Conservation (phyloP, 148 eudicot species). For the Vaccinium corymbosum region DNA sequence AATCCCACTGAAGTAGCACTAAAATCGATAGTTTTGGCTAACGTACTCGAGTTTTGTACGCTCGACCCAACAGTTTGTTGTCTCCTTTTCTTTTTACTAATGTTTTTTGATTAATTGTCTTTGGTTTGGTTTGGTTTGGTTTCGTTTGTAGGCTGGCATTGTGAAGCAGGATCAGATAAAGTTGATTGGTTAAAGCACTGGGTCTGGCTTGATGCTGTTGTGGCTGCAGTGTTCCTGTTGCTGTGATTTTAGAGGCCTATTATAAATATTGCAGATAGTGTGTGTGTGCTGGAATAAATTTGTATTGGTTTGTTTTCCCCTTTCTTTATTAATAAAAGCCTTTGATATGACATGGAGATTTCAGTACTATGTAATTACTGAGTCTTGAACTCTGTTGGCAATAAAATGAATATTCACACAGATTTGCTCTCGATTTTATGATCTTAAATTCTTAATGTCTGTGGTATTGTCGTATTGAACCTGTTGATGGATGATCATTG, state of each 20-base stretch:
- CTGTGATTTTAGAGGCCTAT: too few species aligned
- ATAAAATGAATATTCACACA: background rate
- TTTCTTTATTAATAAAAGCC: background rate
- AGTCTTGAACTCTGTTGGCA: background rate
- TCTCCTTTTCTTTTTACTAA: background rate
- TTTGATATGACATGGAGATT: slow-evolving; percentile 5
- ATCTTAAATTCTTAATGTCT: too few species aligned
- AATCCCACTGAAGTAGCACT: too few species aligned
- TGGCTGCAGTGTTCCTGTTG: too few species aligned
- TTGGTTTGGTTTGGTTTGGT: background rate
- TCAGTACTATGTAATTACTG: background rate
- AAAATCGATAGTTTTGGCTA: too few species aligned
- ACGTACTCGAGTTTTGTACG: too few species aligned
- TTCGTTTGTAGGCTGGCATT: slow-evolving; percentile 42
- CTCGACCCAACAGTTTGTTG: background rate
- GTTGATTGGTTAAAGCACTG: slow-evolving; percentile 59
- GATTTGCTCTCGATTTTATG: background rate
- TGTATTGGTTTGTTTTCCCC: background rate
- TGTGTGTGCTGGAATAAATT: background rate
- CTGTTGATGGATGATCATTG: background rate
- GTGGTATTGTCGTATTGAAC: too few species aligned
- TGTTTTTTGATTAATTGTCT: background rate
- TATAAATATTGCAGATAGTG: too few species aligned
- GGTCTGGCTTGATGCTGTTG: background rate
- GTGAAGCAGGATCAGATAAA: slow-evolving; percentile 71